phyloP scores from a whole-genome alignment of 129 eudicot species.

The Centella asiatica region DNA sequence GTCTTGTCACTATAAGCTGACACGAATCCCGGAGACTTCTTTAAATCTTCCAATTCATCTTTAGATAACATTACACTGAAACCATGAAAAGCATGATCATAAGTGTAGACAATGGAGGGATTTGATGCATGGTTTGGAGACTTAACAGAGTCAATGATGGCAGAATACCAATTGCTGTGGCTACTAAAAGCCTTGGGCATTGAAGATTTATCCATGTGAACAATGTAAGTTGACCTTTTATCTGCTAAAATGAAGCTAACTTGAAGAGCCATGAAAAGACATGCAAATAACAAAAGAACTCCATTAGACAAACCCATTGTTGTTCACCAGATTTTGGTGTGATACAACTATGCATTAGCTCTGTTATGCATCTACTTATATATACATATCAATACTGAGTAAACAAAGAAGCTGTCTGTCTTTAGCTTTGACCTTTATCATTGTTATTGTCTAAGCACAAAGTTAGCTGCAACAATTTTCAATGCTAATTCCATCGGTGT shows the following conservation, averaged over 20 bases:
- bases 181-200: slow-evolving; percentile 26
- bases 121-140: not conserved
- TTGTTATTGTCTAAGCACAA: too few relatives aligned
- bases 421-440: too few relatives aligned
- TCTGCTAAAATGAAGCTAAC: not conserved
- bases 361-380: too few relatives aligned
- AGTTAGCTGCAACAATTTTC: too few relatives aligned
- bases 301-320: not conserved
- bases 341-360: too few relatives aligned
- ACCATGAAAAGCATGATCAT: slow-evolving; percentile 32
- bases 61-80: slow-evolving; percentile 25
- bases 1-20: slow-evolving; percentile 23
- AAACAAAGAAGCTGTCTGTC: too few relatives aligned
- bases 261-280: slow-evolving; percentile 1
- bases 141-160: slow-evolving; percentile 16
- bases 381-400: too few relatives aligned
- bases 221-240: slow-evolving; percentile 23
- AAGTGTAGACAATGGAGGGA: slow-evolving; percentile 25
- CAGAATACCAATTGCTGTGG: slow-evolving; percentile 29
- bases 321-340: not conserved
- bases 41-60: slow-evolving; percentile 22
- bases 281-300: slow-evolving; percentile 5
- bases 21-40: slow-evolving; percentile 26
- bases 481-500: too few relatives aligned
- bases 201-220: slow-evolving; percentile 35